Conservation (phyloP, 805 yeast genomes). For the Yarrowia sp. region DNA sequence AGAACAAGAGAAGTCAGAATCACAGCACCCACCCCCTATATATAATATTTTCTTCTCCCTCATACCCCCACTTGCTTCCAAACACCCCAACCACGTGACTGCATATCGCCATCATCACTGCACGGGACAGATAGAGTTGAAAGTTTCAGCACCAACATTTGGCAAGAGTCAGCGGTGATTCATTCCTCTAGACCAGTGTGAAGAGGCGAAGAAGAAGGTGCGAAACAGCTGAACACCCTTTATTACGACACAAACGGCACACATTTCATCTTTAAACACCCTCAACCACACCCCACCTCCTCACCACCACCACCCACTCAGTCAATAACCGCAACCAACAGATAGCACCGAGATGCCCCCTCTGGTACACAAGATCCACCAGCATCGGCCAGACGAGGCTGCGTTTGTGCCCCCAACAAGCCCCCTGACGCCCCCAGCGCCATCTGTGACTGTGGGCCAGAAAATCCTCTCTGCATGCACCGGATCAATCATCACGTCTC, state of each 20-base stretch:
- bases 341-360: neutral
- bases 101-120: slow-evolving; percentile 5
- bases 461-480: slow-evolving; percentile 53
- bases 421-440: slow-evolving; percentile 10
- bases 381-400: neutral
- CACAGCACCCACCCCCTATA: no score
- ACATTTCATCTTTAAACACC: no score
- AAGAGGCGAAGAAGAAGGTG: neutral
- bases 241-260: neutral
- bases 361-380: slow-evolving; percentile 26
- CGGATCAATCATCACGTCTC: slow-evolving; percentile 54
- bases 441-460: slow-evolving; percentile 45
- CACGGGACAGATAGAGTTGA: slow-evolving; percentile 25
- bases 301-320: neutral
- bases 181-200: neutral
- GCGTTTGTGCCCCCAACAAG: slow-evolving; percentile 14
- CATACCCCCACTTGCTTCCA: neutral
- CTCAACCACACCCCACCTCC: no score
- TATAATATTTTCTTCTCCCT: no score
- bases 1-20: no score
- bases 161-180: slow-evolving; percentile 30
- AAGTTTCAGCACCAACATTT: slow-evolving; percentile 29
- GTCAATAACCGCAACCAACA: slow-evolving; percentile 1
- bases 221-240: no score
- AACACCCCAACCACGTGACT: slow-evolving; percentile 17